A percentile compares a stretch with the other conserved stretches of the same genome.
phyloP scores from a whole-genome alignment of 805 yeast species.

The Kuraishia borneana region DNA sequence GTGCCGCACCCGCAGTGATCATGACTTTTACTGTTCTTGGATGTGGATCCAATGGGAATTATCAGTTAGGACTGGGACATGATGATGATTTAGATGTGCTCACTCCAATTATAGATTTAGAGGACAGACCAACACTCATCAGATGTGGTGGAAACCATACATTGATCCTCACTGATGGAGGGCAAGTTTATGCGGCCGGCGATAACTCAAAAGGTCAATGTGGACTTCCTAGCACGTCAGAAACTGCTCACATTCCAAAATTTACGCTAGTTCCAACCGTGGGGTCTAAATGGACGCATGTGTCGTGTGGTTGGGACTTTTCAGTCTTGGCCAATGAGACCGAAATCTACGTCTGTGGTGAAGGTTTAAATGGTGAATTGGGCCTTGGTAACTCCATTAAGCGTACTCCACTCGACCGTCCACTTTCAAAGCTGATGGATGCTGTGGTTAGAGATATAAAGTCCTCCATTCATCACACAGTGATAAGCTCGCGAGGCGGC shows the following conservation, averaged over 20 bases:
- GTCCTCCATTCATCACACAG: conserved; percentile 35
- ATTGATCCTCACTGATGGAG: conserved; percentile 39
- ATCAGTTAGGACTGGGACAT: conserved; percentile 57
- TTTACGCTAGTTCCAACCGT: conserved; percentile 2
- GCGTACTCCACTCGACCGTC: neutral
- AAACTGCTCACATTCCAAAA: neutral
- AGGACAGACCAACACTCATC: conserved; percentile 27
- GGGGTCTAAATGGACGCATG: conserved; percentile 26
- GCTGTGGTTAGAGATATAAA: conserved; percentile 8
- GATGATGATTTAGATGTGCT: conserved; percentile 34
- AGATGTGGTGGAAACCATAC: conserved; percentile 88
- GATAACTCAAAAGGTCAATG: conserved; percentile 46
- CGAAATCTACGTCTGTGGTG: conserved; percentile 43
- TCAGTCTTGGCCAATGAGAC: conserved; percentile 34
- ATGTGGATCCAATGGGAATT: conserved; percentile 81
- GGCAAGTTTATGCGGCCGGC: conserved; percentile 49
- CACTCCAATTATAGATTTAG: conserved; percentile 5
- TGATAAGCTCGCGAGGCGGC: conserved; percentile 28
- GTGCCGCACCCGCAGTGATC: no score
- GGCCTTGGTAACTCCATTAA: conserved; percentile 32
- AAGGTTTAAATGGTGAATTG: conserved; percentile 65
- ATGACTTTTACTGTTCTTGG: conserved; percentile 28
- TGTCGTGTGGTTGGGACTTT: conserved; percentile 77
- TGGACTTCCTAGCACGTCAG: conserved; percentile 15
- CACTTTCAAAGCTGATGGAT: no score